Percentiles rank a stretch among this genome's conserved stretches.
Conservation (phyloP, 805 yeast genomes). For the Middelhovenomyces tepae region DNA sequence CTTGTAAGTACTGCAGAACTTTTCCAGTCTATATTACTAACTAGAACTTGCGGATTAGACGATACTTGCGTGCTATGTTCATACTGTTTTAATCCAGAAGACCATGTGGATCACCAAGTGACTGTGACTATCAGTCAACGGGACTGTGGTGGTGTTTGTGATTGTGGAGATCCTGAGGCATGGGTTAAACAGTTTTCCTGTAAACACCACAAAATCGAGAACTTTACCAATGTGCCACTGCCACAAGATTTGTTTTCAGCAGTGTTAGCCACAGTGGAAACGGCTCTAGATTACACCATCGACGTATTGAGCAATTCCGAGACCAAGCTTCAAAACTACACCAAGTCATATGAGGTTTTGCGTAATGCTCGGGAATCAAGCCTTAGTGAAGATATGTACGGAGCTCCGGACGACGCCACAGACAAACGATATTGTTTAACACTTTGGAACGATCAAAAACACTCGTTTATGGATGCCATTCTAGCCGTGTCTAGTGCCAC, state of each 20-base stretch:
- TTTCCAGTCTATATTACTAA: not conserved
- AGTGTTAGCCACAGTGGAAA: constrained; percentile 21
- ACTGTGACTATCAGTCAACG: constrained; percentile 49
- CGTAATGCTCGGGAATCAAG: constrained; percentile 26
- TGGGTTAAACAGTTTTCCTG: constrained; percentile 55
- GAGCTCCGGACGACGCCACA: constrained; percentile 35
- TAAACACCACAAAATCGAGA: constrained; percentile 28
- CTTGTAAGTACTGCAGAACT: constrained; percentile 18
- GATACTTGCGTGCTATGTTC: constrained; percentile 81
- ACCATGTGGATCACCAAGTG: constrained; percentile 67
- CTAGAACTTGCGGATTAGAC: constrained; percentile 62
- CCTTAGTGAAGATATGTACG: constrained; percentile 38
- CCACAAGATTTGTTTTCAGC: constrained; percentile 38
- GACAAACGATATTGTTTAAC: constrained; percentile 43
- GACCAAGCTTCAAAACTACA: constrained; percentile 19
- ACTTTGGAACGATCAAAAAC: constrained; percentile 71
- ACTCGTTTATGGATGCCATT: constrained; percentile 67
- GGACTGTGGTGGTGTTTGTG: constrained; percentile 72
- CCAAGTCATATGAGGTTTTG: constrained; percentile 20
- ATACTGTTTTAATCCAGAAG: constrained; percentile 58
- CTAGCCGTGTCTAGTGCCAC: constrained; percentile 58
- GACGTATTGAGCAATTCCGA: constrained; percentile 24
- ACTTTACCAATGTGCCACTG: constrained; percentile 26
- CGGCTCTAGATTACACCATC: constrained; percentile 24
- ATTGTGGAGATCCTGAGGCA: constrained; percentile 85